phyloP scores from a whole-genome alignment of 2,329 filamentous ascomycete species.

The Nothophoma quercina region DNA sequence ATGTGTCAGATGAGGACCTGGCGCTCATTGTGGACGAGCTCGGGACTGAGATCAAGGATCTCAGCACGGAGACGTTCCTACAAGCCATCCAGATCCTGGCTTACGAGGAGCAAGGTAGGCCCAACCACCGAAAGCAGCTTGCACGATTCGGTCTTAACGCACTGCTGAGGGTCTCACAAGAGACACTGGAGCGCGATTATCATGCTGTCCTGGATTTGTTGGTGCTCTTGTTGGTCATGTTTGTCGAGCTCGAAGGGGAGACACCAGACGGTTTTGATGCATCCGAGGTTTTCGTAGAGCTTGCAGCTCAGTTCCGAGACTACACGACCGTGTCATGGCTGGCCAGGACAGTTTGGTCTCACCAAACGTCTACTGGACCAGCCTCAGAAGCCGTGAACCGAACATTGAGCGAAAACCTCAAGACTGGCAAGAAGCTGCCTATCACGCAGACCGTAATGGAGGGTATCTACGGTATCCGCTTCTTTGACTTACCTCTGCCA shows the following conservation, averaged over 20 bases:
- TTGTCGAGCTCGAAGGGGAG: constrained; percentile 71
- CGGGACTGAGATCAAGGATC: constrained; percentile 55
- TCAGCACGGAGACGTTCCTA: constrained; percentile 61
- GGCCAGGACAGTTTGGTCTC: constrained; percentile 43
- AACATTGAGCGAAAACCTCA: constrained; percentile 33
- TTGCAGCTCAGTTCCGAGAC: constrained; percentile 58
- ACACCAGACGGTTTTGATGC: constrained; percentile 72
- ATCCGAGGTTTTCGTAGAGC: constrained; percentile 67
- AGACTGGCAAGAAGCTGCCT: constrained; percentile 36
- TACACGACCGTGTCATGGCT: constrained; percentile 47
- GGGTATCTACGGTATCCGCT: constrained; percentile 40
- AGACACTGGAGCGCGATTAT: constrained; percentile 76
- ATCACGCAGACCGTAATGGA: constrained; percentile 49
- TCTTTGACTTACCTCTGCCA: constrained; percentile 44
- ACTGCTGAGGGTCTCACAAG: constrained; percentile 78
- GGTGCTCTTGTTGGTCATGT: constrained; percentile 82
- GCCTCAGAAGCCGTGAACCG: constrained; percentile 37
- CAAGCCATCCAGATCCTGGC: constrained; percentile 60
- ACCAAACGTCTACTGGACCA: constrained; percentile 38
- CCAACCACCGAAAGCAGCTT: constrained; percentile 57
- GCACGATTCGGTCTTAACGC: constrained; percentile 80
- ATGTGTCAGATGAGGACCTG: constrained; percentile 79
- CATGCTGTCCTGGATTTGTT: constrained; percentile 82
- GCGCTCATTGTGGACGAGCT: constrained; percentile 67
- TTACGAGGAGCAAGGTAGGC: constrained; percentile 46